Evolutionary conservation across 1,139 yeast genomes (phyloP).

Genomic region (Yueomyces sp.): DNA sequence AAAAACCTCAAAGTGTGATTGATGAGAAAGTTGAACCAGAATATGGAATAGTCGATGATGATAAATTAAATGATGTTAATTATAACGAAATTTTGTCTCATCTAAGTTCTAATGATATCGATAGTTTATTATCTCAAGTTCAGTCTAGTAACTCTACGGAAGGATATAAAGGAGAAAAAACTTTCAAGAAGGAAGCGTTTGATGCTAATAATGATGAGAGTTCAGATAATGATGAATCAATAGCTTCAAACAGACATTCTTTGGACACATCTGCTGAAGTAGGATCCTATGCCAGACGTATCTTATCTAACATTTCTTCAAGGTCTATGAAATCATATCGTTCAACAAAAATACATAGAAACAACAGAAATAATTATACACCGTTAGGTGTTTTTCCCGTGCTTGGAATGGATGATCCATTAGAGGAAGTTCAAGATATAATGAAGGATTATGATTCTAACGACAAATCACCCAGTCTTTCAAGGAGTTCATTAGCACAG

Average conservation of each 20-base stretch:
- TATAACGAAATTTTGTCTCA: too few relatives aligned
- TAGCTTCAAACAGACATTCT: not conserved
- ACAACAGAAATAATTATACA: not conserved
- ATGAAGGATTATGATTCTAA: too few relatives aligned
- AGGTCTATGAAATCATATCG: not conserved
- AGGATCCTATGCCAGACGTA: not conserved
- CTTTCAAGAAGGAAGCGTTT: too few relatives aligned
- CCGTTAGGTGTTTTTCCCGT: conserved; percentile 2
- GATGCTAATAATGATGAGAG: not conserved
- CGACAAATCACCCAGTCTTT: too few relatives aligned
- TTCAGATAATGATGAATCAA: not conserved
- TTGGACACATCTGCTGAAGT: not conserved
- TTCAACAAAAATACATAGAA: too few relatives aligned
- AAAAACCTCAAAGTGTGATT: not conserved
- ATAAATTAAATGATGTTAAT: too few relatives aligned
- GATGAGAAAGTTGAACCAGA: not conserved
- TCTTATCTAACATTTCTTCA: not conserved
- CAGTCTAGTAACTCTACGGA: too few relatives aligned
- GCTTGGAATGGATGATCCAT: not conserved
- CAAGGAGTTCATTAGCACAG: too few relatives aligned
- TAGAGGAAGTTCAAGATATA: too few relatives aligned
- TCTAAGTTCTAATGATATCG: too few relatives aligned
- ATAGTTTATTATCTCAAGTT: too few relatives aligned
- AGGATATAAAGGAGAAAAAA: not conserved
- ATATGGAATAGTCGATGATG: too few relatives aligned